Conservation (phyloP, 2,329 filamentous ascomycete species). For the Ophiostoma triangulosporum region DNA sequence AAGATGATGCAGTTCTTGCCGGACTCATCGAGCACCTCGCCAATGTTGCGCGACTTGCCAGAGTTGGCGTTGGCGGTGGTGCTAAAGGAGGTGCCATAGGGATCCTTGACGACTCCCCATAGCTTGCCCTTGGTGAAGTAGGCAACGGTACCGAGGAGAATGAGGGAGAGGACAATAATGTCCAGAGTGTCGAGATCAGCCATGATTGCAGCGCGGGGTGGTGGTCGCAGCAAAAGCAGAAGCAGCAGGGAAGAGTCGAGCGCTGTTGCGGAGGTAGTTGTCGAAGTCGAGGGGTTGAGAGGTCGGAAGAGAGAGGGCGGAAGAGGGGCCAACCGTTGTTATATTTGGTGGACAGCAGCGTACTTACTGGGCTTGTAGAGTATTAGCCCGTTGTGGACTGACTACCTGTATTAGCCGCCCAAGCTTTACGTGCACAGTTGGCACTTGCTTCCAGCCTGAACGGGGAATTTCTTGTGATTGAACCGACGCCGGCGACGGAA, state of each 20-base stretch:
- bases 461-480: neutral
- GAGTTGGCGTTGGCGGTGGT: constrained; percentile 58
- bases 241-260: neutral
- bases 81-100: constrained; percentile 65
- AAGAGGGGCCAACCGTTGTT: neutral
- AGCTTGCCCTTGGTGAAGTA: constrained; percentile 97
- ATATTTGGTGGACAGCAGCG: neutral
- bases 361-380: too few relatives aligned
- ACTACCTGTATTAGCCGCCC: neutral
- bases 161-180: constrained; percentile 73
- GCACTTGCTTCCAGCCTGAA: constrained; percentile 7
- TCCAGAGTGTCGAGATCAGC: constrained; percentile 94
- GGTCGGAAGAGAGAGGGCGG: neutral
- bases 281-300: neutral
- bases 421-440: neutral
- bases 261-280: neutral
- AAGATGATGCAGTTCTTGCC: constrained; percentile 97
- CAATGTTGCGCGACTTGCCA: constrained; percentile 77
- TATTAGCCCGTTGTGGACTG: too few relatives aligned
- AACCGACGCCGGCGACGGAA: neutral
- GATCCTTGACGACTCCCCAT: constrained; percentile 81
- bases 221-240: neutral
- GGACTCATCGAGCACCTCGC: constrained; percentile 91
- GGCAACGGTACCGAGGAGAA: constrained; percentile 76
- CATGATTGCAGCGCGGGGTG: constrained; percentile 42